These are phyloP conservation scores for Lactifluus subvellereus DNA, from an alignment of 768 basidiomycete species.

Conservation along the genomic window DNA sequence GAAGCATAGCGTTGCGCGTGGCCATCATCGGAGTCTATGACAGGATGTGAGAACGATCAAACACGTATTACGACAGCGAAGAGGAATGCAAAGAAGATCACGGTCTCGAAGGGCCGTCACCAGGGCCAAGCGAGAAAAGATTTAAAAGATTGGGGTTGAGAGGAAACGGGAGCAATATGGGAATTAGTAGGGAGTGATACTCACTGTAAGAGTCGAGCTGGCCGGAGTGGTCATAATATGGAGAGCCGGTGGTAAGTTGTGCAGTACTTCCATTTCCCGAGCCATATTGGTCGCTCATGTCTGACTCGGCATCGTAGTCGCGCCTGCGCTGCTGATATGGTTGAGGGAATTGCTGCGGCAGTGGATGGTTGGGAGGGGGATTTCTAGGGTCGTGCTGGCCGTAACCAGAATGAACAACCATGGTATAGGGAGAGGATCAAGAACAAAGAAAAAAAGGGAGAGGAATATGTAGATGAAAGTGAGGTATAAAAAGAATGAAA, in stretches of 20 bases:
- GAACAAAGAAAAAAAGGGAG: constrained; percentile 6
- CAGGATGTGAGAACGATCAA: constrained; percentile 18
- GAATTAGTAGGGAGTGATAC: neutral
- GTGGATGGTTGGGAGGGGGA: constrained; percentile 29
- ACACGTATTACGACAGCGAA: neutral
- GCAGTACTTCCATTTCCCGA: constrained; percentile 24
- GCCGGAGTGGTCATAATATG: constrained; percentile 21
- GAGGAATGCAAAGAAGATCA: too few relatives aligned
- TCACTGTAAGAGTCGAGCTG: constrained; percentile 25
- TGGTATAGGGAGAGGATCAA: constrained; percentile 21
- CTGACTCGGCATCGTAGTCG: constrained; percentile 27
- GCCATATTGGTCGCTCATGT: constrained; percentile 23
- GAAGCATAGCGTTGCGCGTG: constrained; percentile 31
- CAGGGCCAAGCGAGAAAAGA: neutral
- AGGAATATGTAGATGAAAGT: neutral
- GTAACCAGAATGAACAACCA: constrained; percentile 34
- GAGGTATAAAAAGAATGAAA: constrained; percentile 20
- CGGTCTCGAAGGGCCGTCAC: neutral
- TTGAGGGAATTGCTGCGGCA: constrained; percentile 26
- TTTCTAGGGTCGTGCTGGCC: constrained; percentile 32
- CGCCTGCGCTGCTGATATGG: constrained; percentile 16
- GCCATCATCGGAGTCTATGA: constrained; percentile 31
- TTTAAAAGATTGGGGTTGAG: neutral
- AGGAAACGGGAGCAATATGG: neutral
- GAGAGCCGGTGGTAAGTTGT: constrained; percentile 12